Evolutionary conservation across 2,329 filamentous ascomycete genomes (phyloP), one percentile per base, ranked within the genome.

Genomic region (Colletotrichum lupini): DNA sequence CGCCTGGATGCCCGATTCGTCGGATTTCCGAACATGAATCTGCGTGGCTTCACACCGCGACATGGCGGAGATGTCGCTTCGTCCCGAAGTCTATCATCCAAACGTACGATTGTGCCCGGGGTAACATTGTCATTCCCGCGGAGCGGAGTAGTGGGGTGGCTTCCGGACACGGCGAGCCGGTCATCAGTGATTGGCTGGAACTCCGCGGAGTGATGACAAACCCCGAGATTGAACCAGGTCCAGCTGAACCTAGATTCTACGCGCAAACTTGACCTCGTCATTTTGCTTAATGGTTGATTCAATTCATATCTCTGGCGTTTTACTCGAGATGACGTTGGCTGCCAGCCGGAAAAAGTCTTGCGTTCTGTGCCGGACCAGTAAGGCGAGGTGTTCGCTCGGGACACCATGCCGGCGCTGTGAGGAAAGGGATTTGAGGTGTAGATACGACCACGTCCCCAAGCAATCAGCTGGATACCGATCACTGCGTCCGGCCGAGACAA

Each of bases 381-480:
- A 79, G 59, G 67, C 78, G 8, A 76, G 76, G 57, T 80, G 78
- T 58, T 78, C 74, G 12, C 77, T 78, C 14, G 76, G 75, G 12
- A 58, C 30, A 0, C 66, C 74, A 2, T 80, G 78, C 56, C 68
- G 68, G 9, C 75, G 78, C 32, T 79, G 77, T 52, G 63, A 60
- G 6, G 73, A 75, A 9, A 75, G 76, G 12, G 69, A 70, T 3
- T 28, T 77, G 12, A 32, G 35, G 37, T 78, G 77, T 68, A 69
- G 75, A 42, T 79, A 79, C 49, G 68, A 37, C 26, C 59, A 66
- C 24, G 4, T 59, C 4, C 55, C 70, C 1, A 55, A 22, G 14
- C 55, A 55, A 4, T 24, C 59, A 16, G 5, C 71, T 14, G 28
- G 42, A 12, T 55, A 46, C n/a, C 56, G 71, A 30, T 22, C 6